A percentile compares a stretch with the other conserved stretches of the same genome.
Conservation (phyloP, 2,329 filamentous ascomycete genomes). For the Aspergillus pseudoterreus region DNA sequence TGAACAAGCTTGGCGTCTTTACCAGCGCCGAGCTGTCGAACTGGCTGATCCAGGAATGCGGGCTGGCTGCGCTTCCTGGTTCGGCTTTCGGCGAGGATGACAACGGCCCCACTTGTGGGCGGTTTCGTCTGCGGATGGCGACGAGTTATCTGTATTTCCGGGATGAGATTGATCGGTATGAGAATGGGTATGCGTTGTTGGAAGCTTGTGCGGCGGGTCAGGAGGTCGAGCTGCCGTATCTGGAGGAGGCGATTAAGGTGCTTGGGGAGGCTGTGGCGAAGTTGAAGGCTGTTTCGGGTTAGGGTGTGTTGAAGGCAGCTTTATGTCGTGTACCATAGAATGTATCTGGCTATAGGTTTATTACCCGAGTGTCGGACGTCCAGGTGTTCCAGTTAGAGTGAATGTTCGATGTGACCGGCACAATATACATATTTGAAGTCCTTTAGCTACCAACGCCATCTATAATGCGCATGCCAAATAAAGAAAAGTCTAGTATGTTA, state of each 20-base stretch:
- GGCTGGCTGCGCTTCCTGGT: background rate
- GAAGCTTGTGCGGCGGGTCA: background rate
- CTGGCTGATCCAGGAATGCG: conserved; percentile 3
- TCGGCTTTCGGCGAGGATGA: conserved; percentile 3
- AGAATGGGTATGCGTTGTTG: conserved; percentile 2
- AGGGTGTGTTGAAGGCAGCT: background rate
- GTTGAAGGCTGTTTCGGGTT: background rate
- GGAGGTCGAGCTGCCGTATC: background rate
- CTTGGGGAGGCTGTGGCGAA: conserved; percentile 1
- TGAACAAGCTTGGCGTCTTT: conserved; percentile 1
- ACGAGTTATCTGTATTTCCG: conserved; percentile 3
- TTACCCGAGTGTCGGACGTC: too few species aligned
- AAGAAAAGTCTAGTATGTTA: background rate
- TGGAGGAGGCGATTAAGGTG: conserved; percentile 2
- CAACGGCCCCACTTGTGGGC: background rate
- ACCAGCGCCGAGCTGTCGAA: background rate
- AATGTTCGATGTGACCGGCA: background rate
- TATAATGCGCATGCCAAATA: background rate
- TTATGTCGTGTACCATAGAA: background rate
- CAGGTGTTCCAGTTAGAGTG: too few species aligned
- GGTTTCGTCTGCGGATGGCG: conserved; percentile 1
- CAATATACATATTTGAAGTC: background rate
- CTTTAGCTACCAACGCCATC: background rate
- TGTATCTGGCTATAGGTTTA: too few species aligned
- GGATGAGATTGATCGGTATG: conserved; percentile 2